A percentile compares a stretch with the other conserved stretches of the same genome.
phyloP scores from a whole-genome alignment of 2,329 filamentous ascomycete genomes.

The Trichophyton verrucosum region DNA sequence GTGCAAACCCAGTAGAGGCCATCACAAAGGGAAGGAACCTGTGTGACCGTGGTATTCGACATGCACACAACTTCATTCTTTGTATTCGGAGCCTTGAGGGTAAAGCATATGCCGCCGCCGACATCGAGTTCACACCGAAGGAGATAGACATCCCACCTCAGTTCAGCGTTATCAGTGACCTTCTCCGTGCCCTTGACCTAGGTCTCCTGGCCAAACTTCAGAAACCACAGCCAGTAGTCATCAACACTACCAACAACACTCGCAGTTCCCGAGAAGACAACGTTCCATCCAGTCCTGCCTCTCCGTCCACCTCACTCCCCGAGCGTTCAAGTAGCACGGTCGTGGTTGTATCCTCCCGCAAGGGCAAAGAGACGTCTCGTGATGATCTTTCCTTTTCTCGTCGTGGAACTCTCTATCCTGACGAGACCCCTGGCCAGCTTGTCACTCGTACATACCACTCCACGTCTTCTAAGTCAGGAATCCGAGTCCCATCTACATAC shows the following conservation, averaged over 20 bases:
- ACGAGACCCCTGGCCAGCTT: background rate
- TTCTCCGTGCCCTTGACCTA: constrained; percentile 33
- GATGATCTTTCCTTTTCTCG: background rate
- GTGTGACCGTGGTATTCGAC: constrained; percentile 24
- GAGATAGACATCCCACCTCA: constrained; percentile 33
- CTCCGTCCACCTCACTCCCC: background rate
- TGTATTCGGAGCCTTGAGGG: constrained; percentile 27
- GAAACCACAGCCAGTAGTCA: constrained; percentile 5
- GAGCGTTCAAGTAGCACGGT: background rate
- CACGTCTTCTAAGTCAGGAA: background rate
- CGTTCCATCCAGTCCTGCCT: background rate
- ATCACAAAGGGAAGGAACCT: constrained; percentile 19
- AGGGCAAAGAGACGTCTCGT: background rate
- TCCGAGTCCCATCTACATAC: background rate
- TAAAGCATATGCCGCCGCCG: constrained; percentile 32
- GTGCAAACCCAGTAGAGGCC: constrained; percentile 21
- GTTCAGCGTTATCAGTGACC: constrained; percentile 23
- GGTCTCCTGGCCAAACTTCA: constrained; percentile 20
- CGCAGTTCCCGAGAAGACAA: background rate
- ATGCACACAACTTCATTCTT: constrained; percentile 24
- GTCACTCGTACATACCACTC: background rate
- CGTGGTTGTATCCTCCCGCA: background rate
- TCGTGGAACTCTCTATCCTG: background rate
- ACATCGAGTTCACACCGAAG: constrained; percentile 25
- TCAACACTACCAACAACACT: constrained; percentile 4